phyloP scores from a whole-genome alignment of 176 grass and related monocot genomes.

The Pontederia paniculata region DNA sequence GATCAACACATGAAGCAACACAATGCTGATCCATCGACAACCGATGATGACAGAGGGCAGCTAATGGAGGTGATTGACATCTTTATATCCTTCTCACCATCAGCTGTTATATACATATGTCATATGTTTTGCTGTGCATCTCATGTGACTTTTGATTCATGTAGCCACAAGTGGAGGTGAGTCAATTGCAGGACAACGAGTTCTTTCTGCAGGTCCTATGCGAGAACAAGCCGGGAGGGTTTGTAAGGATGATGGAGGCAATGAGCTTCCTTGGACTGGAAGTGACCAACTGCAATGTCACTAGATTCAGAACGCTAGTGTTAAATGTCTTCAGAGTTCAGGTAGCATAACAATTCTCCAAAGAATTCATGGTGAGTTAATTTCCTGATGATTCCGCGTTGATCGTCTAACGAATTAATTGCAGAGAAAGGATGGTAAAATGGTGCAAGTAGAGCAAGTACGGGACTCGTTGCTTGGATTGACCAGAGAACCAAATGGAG shows the following conservation, averaged over 20 bases:
- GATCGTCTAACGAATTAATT: neutral
- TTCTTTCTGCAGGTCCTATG: constrained; percentile 84
- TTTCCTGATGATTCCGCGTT: neutral
- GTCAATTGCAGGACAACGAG: constrained; percentile 62
- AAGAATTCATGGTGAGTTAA: neutral
- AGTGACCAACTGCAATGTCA: constrained; percentile 71
- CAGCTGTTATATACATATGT: neutral
- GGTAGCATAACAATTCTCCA: constrained; percentile 21
- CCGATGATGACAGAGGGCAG: constrained; percentile 26
- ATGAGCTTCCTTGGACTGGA: constrained; percentile 49
- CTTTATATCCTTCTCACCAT: neutral
- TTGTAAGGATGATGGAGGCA: constrained; percentile 66
- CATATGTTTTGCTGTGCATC: neutral
- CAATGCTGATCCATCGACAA: neutral
- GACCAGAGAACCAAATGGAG: constrained; percentile 38
- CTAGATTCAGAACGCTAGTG: constrained; percentile 52
- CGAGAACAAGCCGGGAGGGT: constrained; percentile 44
- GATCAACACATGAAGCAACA: constrained; percentile 12
- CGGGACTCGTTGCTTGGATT: constrained; percentile 76
- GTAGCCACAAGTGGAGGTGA: constrained; percentile 88
- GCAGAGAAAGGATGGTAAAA: constrained; percentile 53
- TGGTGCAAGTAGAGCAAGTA: constrained; percentile 63
- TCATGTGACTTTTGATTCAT: too few relatives aligned
- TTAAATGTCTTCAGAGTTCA: constrained; percentile 68
- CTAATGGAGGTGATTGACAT: constrained; percentile 32